Evolutionary conservation across 768 basidiomycete species (phyloP), one percentile per base, ranked within the genome.

Genomic region (Dendrothele bispora): DNA sequence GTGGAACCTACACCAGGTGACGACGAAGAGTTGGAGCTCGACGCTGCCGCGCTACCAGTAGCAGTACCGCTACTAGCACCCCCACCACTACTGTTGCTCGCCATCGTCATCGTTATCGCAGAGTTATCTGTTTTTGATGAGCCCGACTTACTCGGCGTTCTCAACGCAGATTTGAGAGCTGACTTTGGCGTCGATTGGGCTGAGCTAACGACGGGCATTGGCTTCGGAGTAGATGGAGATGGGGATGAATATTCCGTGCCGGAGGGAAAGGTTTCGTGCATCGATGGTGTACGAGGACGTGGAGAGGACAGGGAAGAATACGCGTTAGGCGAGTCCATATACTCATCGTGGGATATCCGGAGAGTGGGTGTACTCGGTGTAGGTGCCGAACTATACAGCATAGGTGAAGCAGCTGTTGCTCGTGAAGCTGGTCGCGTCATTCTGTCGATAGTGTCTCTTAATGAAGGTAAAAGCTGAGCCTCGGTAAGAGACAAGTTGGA

Each of bases 391-490:
- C n/a, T n/a, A n/a, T n/a, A n/a, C n/a, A n/a, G n/a, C 8, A 58
- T 56, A 22, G 46, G 43, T 18, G 51, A 32, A 18, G 52, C 55
- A 39, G 44, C 29, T 17, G 56, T 56, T 6, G 55, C 61, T 47
- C 64, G 64, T 32, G 70, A 70, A 1, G 80, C 78, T 12, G 74
- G 67, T 43, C 75, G 69, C 2, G 87, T 89, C 87, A 89, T 90
- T 38, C 80, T 77, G 55, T 84, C 78, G 29, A 90, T 75, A 0
- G 87, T 90, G 47, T 88, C 86, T 34, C 79, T 73, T 28, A 90
- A 68, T 15, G 85, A 83, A 7, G 87, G 87, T 29, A 89, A 62
- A 4, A 89, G 69, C 22, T 85, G 78, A 0, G 79, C 68, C 52
- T 90, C 86, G 25, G 87, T 61, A 22, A 82, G 68, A 5, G 83